Base-by-base conservation (phyloP, 2,329 filamentous ascomycete genomes). In the Diaporthe caulivora region DNA sequence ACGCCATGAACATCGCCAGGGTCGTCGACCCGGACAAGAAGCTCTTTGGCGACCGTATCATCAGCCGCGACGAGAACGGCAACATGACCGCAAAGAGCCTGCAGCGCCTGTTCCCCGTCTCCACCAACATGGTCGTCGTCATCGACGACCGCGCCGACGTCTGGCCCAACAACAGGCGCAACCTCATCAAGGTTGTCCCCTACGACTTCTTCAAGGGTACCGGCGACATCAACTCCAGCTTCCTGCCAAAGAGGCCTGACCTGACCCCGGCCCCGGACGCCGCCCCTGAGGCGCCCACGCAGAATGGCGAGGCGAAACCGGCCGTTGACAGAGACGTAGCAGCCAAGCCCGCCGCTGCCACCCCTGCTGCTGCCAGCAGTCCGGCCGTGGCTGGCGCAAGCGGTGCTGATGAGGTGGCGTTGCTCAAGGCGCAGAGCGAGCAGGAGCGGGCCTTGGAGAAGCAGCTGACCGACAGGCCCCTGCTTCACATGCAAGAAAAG, bases 151-250 rank as follows among this genome's bases (percentile, higher is more conserved):
- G 97, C 77, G 95, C 95, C 70, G 97, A 99, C 81, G 96, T 99
- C 10, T 99, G 97, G 97, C 91, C 91, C 1, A 91, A 92, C 77
- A 98, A 98, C 88, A 93, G 93, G 78, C 90, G 93, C 7, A 98
- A 99, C 79, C 89, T 99, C 47, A 95, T 99, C 84, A 98, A 97
- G 81, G 97, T 99, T 44, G 92, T 92, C 1, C 95, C 96, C 0
- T 99, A 98, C 82, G 96, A 98, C 82, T 99, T 99, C 84, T 99
- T 98, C 85, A 94, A 97, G 72, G 97, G 97, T 21, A 98, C 98
- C 76, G 97, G 97, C 75, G 97, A 99, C 82, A 99, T 99, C 86
- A 99, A 99, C 85, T 97, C 96, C 17, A 98, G 94, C 80, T 99
- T 98, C 80, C 83, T 99, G 69, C 97, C 97, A 0, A 97, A 97